These are phyloP conservation scores for Pseudomassariella vexata DNA, from an alignment of 2,329 filamentous ascomycete genomes.

Conservation along the genomic window DNA sequence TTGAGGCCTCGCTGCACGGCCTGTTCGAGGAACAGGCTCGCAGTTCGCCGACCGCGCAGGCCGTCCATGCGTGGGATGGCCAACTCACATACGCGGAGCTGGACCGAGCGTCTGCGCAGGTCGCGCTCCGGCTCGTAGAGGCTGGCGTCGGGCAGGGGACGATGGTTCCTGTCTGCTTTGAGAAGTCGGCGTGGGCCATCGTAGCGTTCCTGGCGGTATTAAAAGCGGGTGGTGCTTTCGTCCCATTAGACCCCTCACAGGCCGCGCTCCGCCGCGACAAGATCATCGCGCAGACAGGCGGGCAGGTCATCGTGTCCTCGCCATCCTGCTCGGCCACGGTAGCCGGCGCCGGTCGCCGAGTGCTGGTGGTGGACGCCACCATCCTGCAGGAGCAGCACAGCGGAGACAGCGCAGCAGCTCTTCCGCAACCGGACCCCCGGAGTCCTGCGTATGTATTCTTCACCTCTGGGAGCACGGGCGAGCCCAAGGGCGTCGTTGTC, in stretches of 20 bases:
- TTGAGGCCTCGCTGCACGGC: constrained; percentile 1
- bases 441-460: too few relatives aligned
- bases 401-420: too few relatives aligned
- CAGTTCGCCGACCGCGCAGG: not conserved
- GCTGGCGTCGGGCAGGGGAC: constrained; percentile 24
- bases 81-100: constrained; percentile 8
- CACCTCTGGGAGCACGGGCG: too few relatives aligned
- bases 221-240: constrained; percentile 27
- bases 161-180: constrained; percentile 25
- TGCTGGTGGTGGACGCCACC: too few relatives aligned
- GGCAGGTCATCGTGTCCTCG: constrained; percentile 7
- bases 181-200: constrained; percentile 29
- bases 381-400: too few relatives aligned
- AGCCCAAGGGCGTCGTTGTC: too few relatives aligned
- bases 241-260: constrained; percentile 28
- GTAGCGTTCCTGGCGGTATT: constrained; percentile 27
- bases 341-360: too few relatives aligned
- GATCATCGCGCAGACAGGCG: constrained; percentile 20
- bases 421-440: too few relatives aligned
- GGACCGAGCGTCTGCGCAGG: constrained; percentile 10
- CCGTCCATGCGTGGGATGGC: not conserved
- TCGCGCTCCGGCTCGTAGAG: constrained; percentile 22
- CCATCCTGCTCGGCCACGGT: too few relatives aligned
- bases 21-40: not conserved
- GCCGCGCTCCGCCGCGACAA: constrained; percentile 26